Conservation (phyloP, 176 grass and related monocot species). For the Phragmites australis region DNA sequence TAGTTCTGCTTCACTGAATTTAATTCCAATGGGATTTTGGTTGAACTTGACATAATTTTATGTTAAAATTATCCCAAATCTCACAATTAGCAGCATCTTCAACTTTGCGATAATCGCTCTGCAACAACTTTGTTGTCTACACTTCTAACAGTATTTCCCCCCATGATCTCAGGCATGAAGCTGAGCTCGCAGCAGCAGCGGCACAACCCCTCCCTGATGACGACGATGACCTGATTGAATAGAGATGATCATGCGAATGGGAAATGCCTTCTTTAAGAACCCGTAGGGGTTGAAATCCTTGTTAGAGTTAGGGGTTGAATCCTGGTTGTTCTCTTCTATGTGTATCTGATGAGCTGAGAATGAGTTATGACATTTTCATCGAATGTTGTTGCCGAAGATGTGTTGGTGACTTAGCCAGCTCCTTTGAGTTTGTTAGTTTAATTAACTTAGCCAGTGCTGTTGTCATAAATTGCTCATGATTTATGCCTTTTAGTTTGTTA, state of each 20-base stretch:
- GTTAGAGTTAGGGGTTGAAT: not conserved
- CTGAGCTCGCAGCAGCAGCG: conserved; percentile 48
- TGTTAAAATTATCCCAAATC: not conserved
- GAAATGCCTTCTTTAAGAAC: not conserved
- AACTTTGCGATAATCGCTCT: not conserved
- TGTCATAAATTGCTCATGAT: too few relatives aligned
- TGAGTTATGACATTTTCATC: not conserved
- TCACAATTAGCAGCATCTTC: not conserved
- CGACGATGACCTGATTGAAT: conserved; percentile 57
- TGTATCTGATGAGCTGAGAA: not conserved
- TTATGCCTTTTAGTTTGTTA: too few relatives aligned
- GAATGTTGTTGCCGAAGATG: not conserved
- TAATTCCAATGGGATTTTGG: not conserved
- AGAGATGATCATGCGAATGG: not conserved
- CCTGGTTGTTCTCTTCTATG: conserved; percentile 5
- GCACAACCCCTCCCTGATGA: conserved; percentile 76
- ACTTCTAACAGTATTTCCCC: not conserved
- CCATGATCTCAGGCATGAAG: conserved; percentile 48
- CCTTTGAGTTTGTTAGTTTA: too few relatives aligned
- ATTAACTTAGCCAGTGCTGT: too few relatives aligned
- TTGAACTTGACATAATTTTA: not conserved
- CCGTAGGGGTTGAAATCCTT: not conserved
- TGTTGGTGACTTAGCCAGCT: conserved; percentile 1
- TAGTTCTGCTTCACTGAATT: not conserved
- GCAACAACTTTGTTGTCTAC: not conserved